Base-by-base conservation (phyloP, 176 grass and related monocot genomes). In the Oryza longistaminata region DNA sequence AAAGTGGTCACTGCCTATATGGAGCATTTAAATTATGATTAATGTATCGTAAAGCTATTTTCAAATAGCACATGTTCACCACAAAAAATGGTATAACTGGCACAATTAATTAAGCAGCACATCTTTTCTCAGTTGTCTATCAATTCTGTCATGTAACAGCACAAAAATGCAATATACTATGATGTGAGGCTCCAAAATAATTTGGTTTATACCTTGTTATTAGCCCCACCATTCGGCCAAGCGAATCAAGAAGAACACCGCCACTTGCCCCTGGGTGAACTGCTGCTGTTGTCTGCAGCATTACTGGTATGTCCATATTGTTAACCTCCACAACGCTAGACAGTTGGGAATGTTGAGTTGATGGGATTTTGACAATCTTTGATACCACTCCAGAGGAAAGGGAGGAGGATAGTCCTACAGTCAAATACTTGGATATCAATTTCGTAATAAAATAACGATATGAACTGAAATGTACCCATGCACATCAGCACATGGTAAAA, bases 191-290 rank as follows among this genome's bases (percentile, higher is more conserved):
- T 69, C 82, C 19, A 49, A 82, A 60, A 66, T 75, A 26, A 75
- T 70, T 31, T 61, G n/a, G 27, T 76, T 39, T 64, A 53, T 85
- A 98, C 91, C 96, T 98, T 92, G 96, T 98, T 86, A 98, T 77
- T 34, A 98, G 68, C 9, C 89, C 96, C 87, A 98, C 75, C 91
- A 98, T 93, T 90, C 9, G 85, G 44, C 96, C 96, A 74, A 88
- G 81, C 64, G 89, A 87, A 93, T 95, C 85, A 31, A 98, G 46
- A 81, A 98, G 85, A 76, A 88, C 87, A 61, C 96, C 96, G 0
- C 96, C 96, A 83, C 96, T 98, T 14, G 93, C 85, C 62, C 96
- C 96, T 83, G 93, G 91, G 93, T 98, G 89, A 88, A 98, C 93
- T 78, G 89, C 93, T 19, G 91, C 93, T 71, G 93, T 98, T 85